phyloP scores from a whole-genome alignment of 768 basidiomycete genomes.

The Lyophyllum decastes region DNA sequence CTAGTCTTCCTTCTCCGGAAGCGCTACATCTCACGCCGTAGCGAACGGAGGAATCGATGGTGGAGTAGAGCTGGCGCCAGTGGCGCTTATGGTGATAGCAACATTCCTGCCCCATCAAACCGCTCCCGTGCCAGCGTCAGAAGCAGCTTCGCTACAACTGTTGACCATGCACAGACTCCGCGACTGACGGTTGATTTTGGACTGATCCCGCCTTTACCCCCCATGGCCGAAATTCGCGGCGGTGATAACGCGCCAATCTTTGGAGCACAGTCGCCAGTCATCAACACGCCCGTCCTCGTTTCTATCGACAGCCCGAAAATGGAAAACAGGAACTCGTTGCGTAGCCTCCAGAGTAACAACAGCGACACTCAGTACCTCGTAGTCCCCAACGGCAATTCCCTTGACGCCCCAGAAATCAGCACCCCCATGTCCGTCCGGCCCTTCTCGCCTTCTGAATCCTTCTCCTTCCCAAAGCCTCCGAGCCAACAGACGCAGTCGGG shows the following conservation, averaged over 20 bases:
- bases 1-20: constrained; percentile 47
- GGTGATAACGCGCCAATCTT: constrained; percentile 10
- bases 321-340: constrained; percentile 35
- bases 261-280: constrained; percentile 5
- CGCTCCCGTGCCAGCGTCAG: constrained; percentile 30
- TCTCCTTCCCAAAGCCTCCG: constrained; percentile 70
- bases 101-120: constrained; percentile 17
- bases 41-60: constrained; percentile 43
- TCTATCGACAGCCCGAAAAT: constrained; percentile 27
- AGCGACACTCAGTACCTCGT: constrained; percentile 45
- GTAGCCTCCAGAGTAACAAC: constrained; percentile 37
- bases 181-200: constrained; percentile 22
- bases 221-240: constrained; percentile 55
- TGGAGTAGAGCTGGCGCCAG: constrained; percentile 27
- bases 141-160: constrained; percentile 69
- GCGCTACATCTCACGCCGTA: constrained; percentile 42
- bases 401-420: constrained; percentile 22
- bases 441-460: constrained; percentile 68
- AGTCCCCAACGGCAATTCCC: constrained; percentile 22
- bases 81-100: constrained; percentile 25
- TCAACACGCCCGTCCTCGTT: constrained; percentile 31
- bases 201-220: constrained; percentile 44
- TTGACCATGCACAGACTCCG: constrained; percentile 42
- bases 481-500: constrained; percentile 18
- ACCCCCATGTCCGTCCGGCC: constrained; percentile 66